Evolutionary conservation across 805 yeast genomes (phyloP), one percentile per base, ranked within the genome.

Genomic region (Yarrowia alimentaria): DNA sequence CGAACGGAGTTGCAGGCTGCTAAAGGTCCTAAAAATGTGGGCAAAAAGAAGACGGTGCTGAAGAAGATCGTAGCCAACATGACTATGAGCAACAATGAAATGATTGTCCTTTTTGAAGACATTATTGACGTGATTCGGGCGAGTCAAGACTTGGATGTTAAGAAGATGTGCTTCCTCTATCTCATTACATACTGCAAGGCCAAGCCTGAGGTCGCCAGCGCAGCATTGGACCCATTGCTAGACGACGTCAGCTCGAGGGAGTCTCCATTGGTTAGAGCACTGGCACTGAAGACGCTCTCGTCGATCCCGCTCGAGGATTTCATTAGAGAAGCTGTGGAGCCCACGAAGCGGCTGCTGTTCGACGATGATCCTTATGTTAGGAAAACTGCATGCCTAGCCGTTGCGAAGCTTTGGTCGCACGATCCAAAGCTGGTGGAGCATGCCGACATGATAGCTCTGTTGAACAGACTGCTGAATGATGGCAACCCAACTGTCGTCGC

Each of bases 21-120:
- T 35, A 65, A 61, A 40, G 57, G 58, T 38, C 72, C 69, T 57
- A 65, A 62, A 54, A 64, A 66, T 45, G 51, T 59, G 50, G 60
- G 58, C 48, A 57, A 59, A 25, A 68, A 67, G 51, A 78, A 75
- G 58, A 67, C 69, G 9, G 74, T 81, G 1, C 63, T 91, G 60
- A 82, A 81, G 64, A 85, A 84, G 60, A 76, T 88, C 20, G 73
- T 90, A 6, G 91, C 95, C 33, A 90, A 89, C 65, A 75, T 88
- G 65, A 83, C 94, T 5, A 73, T 88, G 66, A 88, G 89, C 43
- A 87, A 86, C 64, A 75, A 75, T 52, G 96, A 91, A 61, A 78
- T 89, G 78, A 72, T 79, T 9, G 64, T 68, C 14, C 63, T 91
- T 51, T 77, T 82, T 60, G 80, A 81, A 1, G 94, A 86, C 47